Evolutionary conservation across 345 rosid genomes (phyloP).

Genomic region (Mercurialis annua): DNA sequence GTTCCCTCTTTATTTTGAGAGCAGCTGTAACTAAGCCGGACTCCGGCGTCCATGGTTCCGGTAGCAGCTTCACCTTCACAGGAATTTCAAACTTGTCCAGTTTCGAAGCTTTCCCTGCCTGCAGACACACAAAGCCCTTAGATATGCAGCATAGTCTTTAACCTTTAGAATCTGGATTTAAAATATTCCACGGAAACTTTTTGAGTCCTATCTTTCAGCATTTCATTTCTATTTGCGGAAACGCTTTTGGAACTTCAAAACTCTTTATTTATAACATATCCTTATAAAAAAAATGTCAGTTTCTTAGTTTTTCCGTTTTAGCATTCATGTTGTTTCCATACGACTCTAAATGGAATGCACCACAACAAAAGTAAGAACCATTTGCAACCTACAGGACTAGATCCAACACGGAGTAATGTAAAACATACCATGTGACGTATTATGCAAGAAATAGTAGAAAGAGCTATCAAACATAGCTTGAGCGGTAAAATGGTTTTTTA

Average conservation of each 20-base stretch:
- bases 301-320: too few relatives aligned
- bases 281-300: too few relatives aligned
- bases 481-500: neutral
- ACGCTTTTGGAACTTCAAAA: too few relatives aligned
- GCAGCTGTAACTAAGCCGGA: constrained; percentile 74
- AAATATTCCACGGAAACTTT: too few relatives aligned
- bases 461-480: neutral
- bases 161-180: too few relatives aligned
- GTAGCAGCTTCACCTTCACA: constrained; percentile 61
- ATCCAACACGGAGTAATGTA: neutral
- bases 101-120: constrained; percentile 65
- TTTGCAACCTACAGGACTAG: neutral
- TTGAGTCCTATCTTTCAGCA: too few relatives aligned
- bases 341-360: too few relatives aligned
- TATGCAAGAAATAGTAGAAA: neutral
- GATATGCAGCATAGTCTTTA: neutral
- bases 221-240: too few relatives aligned
- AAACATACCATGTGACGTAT: too few relatives aligned
- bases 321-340: too few relatives aligned
- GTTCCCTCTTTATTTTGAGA: constrained; percentile 74
- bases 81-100: constrained; percentile 79
- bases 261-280: too few relatives aligned
- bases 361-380: too few relatives aligned
- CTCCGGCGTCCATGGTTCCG: constrained; percentile 85
- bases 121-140: constrained; percentile 15